Conservation (phyloP, 495 filamentous ascomycete genomes). For the Neurospora sp. region DNA sequence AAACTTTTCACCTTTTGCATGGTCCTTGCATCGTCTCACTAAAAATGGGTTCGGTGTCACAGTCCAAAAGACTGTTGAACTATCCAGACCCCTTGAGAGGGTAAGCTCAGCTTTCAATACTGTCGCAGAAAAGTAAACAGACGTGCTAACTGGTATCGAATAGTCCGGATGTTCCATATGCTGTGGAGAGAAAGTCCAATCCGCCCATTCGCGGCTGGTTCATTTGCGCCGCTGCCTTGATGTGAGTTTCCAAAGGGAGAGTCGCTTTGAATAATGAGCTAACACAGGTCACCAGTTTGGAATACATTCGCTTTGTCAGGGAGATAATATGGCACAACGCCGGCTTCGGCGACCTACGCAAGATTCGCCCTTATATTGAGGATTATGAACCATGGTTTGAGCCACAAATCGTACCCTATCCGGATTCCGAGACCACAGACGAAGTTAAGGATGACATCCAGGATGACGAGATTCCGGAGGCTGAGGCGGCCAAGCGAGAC, state of each 20-base stretch:
- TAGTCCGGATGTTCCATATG: slow-evolving; percentile 22
- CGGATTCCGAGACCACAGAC: background rate
- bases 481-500: slow-evolving; percentile 4
- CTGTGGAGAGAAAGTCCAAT: slow-evolving; percentile 16
- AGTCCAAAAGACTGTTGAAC: slow-evolving; percentile 7
- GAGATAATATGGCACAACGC: slow-evolving; percentile 53
- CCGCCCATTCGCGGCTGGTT: slow-evolving; percentile 17
- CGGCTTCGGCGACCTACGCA: slow-evolving; percentile 51
- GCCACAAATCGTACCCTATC: slow-evolving; percentile 60
- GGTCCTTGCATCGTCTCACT: background rate
- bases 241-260: slow-evolving; percentile 8
- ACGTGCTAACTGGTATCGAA: background rate
- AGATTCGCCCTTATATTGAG: slow-evolving; percentile 45
- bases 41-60: slow-evolving; percentile 6
- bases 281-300: slow-evolving; percentile 15
- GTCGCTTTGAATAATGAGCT: background rate
- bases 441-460: slow-evolving; percentile 8
- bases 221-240: slow-evolving; percentile 13
- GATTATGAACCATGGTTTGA: slow-evolving; percentile 59
- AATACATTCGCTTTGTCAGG: slow-evolving; percentile 22
- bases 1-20: background rate
- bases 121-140: background rate
- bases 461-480: slow-evolving; percentile 3
- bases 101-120: slow-evolving; percentile 3
- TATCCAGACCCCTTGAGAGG: slow-evolving; percentile 12